Evolutionary conservation across 352 stramenopile genomes (phyloP).

Genomic region (Albugo laibachii): DNA sequence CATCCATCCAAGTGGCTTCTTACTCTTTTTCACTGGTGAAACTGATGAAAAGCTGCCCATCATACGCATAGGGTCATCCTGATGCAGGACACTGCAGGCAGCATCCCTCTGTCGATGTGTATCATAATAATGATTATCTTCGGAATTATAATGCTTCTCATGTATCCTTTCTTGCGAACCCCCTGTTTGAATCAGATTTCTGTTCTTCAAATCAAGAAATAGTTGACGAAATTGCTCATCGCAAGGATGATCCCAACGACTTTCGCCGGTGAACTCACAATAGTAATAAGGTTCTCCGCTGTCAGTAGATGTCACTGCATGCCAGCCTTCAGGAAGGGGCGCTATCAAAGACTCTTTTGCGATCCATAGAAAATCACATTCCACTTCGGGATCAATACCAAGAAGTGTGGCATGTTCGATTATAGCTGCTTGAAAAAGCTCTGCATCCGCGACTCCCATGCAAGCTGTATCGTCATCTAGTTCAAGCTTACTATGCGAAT

Average conservation of each 20-base stretch:
- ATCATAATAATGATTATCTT: too few relatives aligned
- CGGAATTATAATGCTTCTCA: too few relatives aligned
- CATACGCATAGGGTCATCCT: too few relatives aligned
- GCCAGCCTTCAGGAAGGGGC: conserved; percentile 42
- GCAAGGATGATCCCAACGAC: conserved; percentile 60
- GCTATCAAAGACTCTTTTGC: conserved; percentile 55
- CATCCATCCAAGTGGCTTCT: too few relatives aligned
- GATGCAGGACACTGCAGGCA: too few relatives aligned
- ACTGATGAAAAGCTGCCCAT: too few relatives aligned
- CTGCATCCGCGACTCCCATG: conserved; percentile 34
- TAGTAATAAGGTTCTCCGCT: conserved; percentile 61
- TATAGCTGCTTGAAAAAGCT: conserved; percentile 53
- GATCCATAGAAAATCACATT: conserved; percentile 51
- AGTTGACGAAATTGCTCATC: conserved; percentile 50
- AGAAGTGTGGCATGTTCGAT: conserved; percentile 47
- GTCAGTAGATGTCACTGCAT: conserved; percentile 35
- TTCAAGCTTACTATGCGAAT: neutral
- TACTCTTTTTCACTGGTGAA: too few relatives aligned
- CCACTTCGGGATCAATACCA: conserved; percentile 32
- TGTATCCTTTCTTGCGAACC: too few relatives aligned
- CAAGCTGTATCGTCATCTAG: conserved; percentile 22
- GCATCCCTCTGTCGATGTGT: too few relatives aligned
- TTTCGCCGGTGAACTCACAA: conserved; percentile 51
- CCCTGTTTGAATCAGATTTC: neutral
- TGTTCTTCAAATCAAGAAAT: conserved; percentile 13